phyloP scores from a whole-genome alignment of 306 rosid species.

The Boehmeria nivea region DNA sequence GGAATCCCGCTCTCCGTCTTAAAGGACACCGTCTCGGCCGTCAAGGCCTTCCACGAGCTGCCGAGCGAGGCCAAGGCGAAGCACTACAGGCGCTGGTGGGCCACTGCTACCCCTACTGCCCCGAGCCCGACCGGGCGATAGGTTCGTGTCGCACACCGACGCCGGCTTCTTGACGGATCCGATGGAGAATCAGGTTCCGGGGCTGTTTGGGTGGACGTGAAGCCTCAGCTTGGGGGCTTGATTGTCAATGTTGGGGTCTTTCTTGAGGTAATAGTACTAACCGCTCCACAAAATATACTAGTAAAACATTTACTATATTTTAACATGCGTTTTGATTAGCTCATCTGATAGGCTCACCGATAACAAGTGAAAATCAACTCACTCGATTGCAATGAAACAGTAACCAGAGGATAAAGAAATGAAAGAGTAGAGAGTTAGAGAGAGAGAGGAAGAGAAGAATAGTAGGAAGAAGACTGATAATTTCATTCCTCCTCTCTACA shows the following conservation, averaged over 20 bases:
- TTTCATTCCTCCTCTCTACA: too few relatives aligned
- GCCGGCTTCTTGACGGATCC: not conserved
- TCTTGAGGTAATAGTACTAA: not conserved
- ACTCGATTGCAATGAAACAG: too few relatives aligned
- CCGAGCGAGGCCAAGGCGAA: constrained; percentile 21
- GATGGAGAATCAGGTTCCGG: not conserved
- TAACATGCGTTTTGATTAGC: too few relatives aligned
- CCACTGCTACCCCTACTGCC: constrained; percentile 1
- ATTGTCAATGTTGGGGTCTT: not conserved
- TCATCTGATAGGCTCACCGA: too few relatives aligned
- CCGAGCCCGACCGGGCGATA: not conserved
- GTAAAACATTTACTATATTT: too few relatives aligned
- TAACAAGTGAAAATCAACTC: too few relatives aligned
- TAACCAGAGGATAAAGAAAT: too few relatives aligned
- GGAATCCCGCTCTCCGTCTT: constrained; percentile 15
- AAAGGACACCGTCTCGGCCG: constrained; percentile 18
- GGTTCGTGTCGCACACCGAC: not conserved
- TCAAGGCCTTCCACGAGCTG: constrained; percentile 38
- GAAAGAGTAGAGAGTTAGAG: too few relatives aligned
- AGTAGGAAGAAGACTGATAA: too few relatives aligned
- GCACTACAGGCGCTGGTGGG: not conserved
- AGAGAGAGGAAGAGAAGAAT: too few relatives aligned
- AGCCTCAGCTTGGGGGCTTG: not conserved
- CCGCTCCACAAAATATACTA: too few relatives aligned
- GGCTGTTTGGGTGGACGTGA: constrained; percentile 6